Evolutionary conservation across 2,329 filamentous ascomycete genomes (phyloP).

Genomic region (Gaeumannomyces sp.): DNA sequence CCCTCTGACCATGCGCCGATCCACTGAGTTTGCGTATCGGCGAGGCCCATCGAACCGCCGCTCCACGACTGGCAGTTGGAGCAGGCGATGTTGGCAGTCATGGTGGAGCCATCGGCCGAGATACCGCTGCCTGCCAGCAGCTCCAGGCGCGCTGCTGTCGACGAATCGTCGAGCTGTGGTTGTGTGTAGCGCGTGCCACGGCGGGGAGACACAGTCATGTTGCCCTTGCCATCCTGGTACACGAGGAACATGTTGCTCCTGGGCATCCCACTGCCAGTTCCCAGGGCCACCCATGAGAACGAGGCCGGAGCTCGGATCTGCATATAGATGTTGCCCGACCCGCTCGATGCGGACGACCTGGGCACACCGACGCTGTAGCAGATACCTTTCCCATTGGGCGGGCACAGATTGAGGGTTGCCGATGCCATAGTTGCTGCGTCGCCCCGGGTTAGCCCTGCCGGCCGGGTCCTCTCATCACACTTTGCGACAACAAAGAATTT

Average conservation of each 20-base stretch:
- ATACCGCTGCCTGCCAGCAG: conserved; percentile 56
- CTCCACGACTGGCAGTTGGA: conserved; percentile 44
- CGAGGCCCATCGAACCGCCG: conserved; percentile 31
- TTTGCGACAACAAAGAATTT: no score
- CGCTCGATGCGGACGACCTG: conserved; percentile 36
- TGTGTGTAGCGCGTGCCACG: conserved; percentile 37
- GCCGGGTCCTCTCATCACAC: no score
- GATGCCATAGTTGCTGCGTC: conserved; percentile 16
- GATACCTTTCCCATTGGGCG: conserved; percentile 30
- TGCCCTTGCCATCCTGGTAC: conserved; percentile 51
- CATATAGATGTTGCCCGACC: conserved; percentile 52
- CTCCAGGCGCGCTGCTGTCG: conserved; percentile 36
- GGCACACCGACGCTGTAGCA: conserved; percentile 55
- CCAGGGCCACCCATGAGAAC: conserved; percentile 53
- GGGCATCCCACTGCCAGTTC: conserved; percentile 48
- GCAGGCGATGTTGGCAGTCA: conserved; percentile 56
- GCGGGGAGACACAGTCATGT: conserved; percentile 57
- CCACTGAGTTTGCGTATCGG: conserved; percentile 39
- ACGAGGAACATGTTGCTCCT: conserved; percentile 57
- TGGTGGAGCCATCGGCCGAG: conserved; percentile 33
- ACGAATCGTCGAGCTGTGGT: conserved; percentile 38
- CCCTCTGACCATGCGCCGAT: conserved; percentile 50
- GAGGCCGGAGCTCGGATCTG: conserved; percentile 49
- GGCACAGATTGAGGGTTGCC: conserved; percentile 32
- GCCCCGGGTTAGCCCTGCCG: no score